Percentiles rank a stretch among this genome's conserved stretches.
phyloP scores from a whole-genome alignment of 2,329 filamentous ascomycete genomes.

The Pyrenochaeta sp. region DNA sequence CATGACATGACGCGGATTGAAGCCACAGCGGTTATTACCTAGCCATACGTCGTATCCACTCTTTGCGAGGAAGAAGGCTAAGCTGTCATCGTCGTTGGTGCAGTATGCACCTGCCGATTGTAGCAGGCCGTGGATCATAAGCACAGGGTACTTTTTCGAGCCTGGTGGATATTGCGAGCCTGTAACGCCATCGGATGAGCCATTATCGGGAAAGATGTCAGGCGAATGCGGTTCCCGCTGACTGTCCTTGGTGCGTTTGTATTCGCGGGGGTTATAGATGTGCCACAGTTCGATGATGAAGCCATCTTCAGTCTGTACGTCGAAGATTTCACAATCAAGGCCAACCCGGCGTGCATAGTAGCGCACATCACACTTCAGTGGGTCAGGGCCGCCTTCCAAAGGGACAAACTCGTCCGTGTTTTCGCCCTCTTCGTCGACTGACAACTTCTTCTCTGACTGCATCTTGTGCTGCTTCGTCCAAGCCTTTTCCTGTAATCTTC shows the following conservation, averaged over 20 bases:
- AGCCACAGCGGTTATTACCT: constrained; percentile 91
- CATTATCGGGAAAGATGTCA: constrained; percentile 64
- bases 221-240: constrained; percentile 66
- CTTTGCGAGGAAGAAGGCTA: constrained; percentile 93
- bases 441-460: constrained; percentile 45
- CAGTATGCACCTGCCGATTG: constrained; percentile 91
- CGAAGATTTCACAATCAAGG: constrained; percentile 81
- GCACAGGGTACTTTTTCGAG: constrained; percentile 77
- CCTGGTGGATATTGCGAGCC: constrained; percentile 42
- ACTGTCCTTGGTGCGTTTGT: constrained; percentile 61
- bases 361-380: constrained; percentile 76
- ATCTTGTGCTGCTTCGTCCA: constrained; percentile 64
- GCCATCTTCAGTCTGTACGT: constrained; percentile 92
- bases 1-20: constrained; percentile 76
- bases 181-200: constrained; percentile 23
- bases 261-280: constrained; percentile 82
- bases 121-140: constrained; percentile 87
- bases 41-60: constrained; percentile 95
- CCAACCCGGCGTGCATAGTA: constrained; percentile 91
- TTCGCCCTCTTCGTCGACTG: constrained; percentile 49
- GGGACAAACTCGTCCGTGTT: constrained; percentile 70
- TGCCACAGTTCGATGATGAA: constrained; percentile 92
- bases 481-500: constrained; percentile 66
- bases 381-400: constrained; percentile 82
- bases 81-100: constrained; percentile 85